Evolutionary conservation across 352 stramenopile species (phyloP).

Genomic region (Discostella stelligera): DNA sequence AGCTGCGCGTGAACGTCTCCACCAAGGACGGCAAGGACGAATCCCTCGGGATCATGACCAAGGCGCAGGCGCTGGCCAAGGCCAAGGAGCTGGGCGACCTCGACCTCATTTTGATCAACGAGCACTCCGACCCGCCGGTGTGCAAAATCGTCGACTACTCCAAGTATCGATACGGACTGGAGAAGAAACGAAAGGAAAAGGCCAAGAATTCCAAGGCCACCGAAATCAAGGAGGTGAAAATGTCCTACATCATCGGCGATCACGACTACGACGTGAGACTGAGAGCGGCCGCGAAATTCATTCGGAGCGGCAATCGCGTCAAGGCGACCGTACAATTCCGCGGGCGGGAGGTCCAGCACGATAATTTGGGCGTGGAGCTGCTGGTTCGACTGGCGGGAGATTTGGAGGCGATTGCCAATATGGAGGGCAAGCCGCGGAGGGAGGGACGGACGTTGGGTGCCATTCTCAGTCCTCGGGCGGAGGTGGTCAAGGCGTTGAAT

Average conservation of each 20-base stretch:
- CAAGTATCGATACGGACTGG: constrained; percentile 83
- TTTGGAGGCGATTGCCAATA: constrained; percentile 57
- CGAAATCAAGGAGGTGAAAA: constrained; percentile 88
- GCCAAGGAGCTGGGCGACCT: constrained; percentile 79
- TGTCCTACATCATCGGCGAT: constrained; percentile 87
- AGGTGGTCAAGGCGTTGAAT: constrained; percentile 76
- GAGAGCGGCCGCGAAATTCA: constrained; percentile 77
- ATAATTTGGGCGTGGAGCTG: constrained; percentile 74
- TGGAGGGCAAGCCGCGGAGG: constrained; percentile 68
- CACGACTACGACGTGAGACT: constrained; percentile 84
- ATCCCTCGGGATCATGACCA: constrained; percentile 81
- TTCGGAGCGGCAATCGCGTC: constrained; percentile 80
- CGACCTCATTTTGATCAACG: constrained; percentile 84
- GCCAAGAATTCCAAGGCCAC: constrained; percentile 86
- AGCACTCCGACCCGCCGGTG: constrained; percentile 80
- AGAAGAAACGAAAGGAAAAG: constrained; percentile 86
- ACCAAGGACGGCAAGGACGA: constrained; percentile 79
- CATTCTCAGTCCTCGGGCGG: constrained; percentile 66
- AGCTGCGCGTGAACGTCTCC: constrained; percentile 70
- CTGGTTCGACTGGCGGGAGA: constrained; percentile 65
- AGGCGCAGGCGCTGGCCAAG: constrained; percentile 79
- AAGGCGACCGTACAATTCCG: constrained; percentile 77
- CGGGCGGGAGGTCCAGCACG: constrained; percentile 77
- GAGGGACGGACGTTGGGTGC: constrained; percentile 72
- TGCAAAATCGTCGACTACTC: constrained; percentile 87